Evolutionary conservation across 1,284 basidiomycete species (phyloP).

Genomic region (Athelia psychrophila): DNA sequence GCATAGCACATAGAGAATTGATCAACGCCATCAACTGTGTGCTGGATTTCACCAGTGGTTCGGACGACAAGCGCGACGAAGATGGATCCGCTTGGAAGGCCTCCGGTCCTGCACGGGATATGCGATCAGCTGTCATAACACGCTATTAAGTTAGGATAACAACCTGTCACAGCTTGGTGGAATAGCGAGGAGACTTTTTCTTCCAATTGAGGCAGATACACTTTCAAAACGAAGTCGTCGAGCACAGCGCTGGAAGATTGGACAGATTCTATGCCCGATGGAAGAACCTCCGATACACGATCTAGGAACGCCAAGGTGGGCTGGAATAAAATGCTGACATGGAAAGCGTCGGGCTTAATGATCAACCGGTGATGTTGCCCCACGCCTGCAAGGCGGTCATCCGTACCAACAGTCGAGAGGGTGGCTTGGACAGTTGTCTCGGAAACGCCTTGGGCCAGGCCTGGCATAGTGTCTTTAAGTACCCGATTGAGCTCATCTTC

Average conservation of each 20-base stretch:
- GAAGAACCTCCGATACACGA: slow-evolving; percentile 69
- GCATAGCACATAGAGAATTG: slow-evolving; percentile 91
- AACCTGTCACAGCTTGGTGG: slow-evolving; percentile 82
- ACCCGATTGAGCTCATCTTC: slow-evolving; percentile 87
- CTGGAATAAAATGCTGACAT: slow-evolving; percentile 91
- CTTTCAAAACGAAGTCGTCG: slow-evolving; percentile 92
- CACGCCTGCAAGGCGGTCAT: slow-evolving; percentile 68
- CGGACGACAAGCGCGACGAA: slow-evolving; percentile 57
- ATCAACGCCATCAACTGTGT: slow-evolving; percentile 88
- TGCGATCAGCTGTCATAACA: background rate
- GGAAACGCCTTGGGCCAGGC: slow-evolving; percentile 74
- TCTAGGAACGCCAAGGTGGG: slow-evolving; percentile 89
- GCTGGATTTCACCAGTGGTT: slow-evolving; percentile 81
- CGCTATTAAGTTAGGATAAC: background rate
- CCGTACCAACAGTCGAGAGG: slow-evolving; percentile 56
- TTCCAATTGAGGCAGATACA: slow-evolving; percentile 94
- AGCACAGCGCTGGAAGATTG: slow-evolving; percentile 75
- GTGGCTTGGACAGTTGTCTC: slow-evolving; percentile 63
- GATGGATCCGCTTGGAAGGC: slow-evolving; percentile 79
- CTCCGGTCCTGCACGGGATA: slow-evolving; percentile 58
- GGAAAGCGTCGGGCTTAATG: slow-evolving; percentile 91
- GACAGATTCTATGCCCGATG: slow-evolving; percentile 70
- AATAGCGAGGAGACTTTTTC: slow-evolving; percentile 91
- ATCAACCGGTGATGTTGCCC: slow-evolving; percentile 84
- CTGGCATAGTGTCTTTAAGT: slow-evolving; percentile 90